Base-by-base conservation (phyloP, 2,329 filamentous ascomycete species). In the Parascedosporium putredinis region DNA sequence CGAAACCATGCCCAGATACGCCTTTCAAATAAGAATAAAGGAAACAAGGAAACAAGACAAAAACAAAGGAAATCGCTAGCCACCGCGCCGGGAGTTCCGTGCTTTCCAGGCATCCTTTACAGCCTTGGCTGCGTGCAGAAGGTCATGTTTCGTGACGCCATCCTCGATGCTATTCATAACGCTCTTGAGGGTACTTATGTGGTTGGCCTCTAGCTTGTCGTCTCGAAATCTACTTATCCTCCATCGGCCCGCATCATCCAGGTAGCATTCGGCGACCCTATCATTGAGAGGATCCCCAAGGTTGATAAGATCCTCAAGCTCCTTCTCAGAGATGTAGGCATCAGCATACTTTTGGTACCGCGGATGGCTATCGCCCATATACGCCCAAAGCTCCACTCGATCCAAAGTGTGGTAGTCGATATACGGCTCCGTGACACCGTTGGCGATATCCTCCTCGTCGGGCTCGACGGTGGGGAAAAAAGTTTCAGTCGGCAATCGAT, bases 161-260 rank as follows among this genome's bases (percentile, higher is more conserved):
- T 96, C 88, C 53, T 81, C 76, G 57, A 98, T 97, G 65, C 88
- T 95, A 55, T 91, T 84, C 52, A 96, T 75, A 3, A 98, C 93
- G 62, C 86, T 94, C 23, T 82, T 73, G 1, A 96, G 88, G 0
- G 87, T 91, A 16, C 73, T 82, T 52, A 86, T 84, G 66, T 97
- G 90, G 60, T 98, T 98, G 0, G 87, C 89, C 56, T 95, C 85
- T 24, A 74, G 72, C 69, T 98, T 98, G 66, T 98, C 93, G 60
- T 97, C 90, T 48, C 93, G 78, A 66, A 96, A 91, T 25, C 90
- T 82, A 57, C 93, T 84, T 64, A 88, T 87, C 51, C 89, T 81
- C 93, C 93, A 98, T 20, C 83, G 73, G 16, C 78, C 78, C 51
- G 82, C 66, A 2, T 79, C 72, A 60, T 95, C 88, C 66, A 88